Conservation (phyloP, 208 protist genomes). For the Acanthamoeba culbertsoni region DNA sequence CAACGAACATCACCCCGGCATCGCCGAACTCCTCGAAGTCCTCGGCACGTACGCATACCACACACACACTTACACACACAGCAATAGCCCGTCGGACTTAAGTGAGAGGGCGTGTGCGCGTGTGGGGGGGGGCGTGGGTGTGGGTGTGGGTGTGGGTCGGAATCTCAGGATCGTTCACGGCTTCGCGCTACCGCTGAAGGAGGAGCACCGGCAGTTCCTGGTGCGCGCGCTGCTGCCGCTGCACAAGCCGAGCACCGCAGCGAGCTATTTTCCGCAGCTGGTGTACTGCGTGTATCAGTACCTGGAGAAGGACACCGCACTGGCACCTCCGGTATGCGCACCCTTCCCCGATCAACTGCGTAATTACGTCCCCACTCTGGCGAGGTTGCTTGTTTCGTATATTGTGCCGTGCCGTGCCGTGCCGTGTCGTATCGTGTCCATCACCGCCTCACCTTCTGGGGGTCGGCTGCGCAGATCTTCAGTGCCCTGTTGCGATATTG, state of each 20-base stretch:
- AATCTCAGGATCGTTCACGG: slow-evolving; percentile 85
- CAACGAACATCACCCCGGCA: slow-evolving; percentile 80
- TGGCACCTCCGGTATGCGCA: slow-evolving; percentile 70
- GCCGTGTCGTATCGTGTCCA: no score
- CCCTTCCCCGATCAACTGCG: no score
- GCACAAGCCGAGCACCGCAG: slow-evolving; percentile 77
- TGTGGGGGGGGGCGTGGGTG: background rate
- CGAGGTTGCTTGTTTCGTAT: background rate
- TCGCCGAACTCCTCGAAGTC: slow-evolving; percentile 86
- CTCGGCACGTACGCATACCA: slow-evolving; percentile 77
- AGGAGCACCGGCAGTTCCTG: slow-evolving; percentile 82
- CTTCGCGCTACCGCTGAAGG: slow-evolving; percentile 84
- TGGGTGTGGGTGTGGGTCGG: background rate
- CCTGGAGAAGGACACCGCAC: slow-evolving; percentile 83
- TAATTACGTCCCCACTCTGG: background rate
- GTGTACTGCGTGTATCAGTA: slow-evolving; percentile 86
- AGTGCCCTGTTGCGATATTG: slow-evolving; percentile 74
- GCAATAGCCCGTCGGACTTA: no score
- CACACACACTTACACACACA: no score
- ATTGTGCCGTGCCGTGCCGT: no score
- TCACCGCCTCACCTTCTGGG: no score
- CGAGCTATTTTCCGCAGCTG: slow-evolving; percentile 81
- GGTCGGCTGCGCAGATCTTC: slow-evolving; percentile 45
- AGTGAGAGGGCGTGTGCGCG: no score
- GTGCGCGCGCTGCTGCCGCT: slow-evolving; percentile 79